Evolutionary conservation across 352 stramenopile species (phyloP).

Genomic region (Pythium folliculosum): DNA sequence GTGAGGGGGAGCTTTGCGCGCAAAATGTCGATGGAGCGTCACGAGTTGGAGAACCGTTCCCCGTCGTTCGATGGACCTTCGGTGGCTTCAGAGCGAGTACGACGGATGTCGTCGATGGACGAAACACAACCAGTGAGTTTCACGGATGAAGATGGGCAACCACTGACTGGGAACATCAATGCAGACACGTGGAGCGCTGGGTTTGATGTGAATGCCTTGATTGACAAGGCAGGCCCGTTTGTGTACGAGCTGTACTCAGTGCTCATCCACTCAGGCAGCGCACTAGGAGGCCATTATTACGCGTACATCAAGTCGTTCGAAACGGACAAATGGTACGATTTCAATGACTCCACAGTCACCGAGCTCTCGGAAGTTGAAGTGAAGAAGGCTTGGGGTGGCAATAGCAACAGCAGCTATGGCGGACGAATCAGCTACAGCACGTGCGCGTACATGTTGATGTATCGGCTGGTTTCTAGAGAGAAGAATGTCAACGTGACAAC

Average conservation of each 20-base stretch:
- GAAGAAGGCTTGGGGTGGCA: constrained; percentile 72
- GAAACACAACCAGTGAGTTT: constrained; percentile 54
- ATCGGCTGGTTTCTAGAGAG: constrained; percentile 67
- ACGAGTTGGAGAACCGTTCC: constrained; percentile 57
- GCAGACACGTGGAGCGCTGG: constrained; percentile 68
- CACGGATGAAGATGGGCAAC: constrained; percentile 14
- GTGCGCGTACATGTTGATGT: constrained; percentile 93
- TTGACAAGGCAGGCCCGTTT: constrained; percentile 61
- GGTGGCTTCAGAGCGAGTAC: constrained; percentile 25
- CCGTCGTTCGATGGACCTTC: constrained; percentile 14
- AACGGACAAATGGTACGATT: constrained; percentile 85
- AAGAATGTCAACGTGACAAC: constrained; percentile 71
- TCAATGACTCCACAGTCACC: constrained; percentile 85
- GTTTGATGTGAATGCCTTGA: constrained; percentile 69
- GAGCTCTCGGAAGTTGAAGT: constrained; percentile 77
- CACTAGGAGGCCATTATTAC: constrained; percentile 92
- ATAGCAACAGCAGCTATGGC: constrained; percentile 37
- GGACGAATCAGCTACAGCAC: constrained; percentile 60
- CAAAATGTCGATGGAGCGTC: constrained; percentile 88
- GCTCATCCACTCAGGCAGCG: constrained; percentile 92
- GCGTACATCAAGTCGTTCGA: constrained; percentile 92
- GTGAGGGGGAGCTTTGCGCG: constrained; percentile 62
- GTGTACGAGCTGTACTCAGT: constrained; percentile 93
- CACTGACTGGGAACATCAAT: neutral
- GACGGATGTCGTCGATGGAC: constrained; percentile 76